Percentiles rank a stretch among this genome's conserved stretches.
phyloP scores from a whole-genome alignment of 352 stramenopile genomes.

The Phytophthora ramorum region DNA sequence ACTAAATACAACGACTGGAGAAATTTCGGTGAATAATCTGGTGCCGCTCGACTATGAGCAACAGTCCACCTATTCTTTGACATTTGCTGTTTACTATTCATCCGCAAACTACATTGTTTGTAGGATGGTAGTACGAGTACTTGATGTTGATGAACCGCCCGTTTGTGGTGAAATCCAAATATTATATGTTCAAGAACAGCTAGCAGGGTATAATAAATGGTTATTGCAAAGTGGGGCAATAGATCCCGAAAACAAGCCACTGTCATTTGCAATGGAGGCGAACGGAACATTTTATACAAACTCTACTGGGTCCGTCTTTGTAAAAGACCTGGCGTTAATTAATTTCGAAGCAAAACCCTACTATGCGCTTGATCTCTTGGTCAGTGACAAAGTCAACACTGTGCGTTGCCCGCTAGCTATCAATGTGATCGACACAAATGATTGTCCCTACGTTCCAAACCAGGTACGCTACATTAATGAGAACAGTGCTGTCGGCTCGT shows the following conservation, averaged over 20 bases:
- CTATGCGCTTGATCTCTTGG: constrained; percentile 14
- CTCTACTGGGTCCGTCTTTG: constrained; percentile 26
- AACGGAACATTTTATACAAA: constrained; percentile 27
- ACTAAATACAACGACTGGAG: constrained; percentile 43
- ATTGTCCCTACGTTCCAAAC: constrained; percentile 47
- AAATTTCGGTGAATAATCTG: constrained; percentile 36
- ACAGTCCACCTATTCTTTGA: constrained; percentile 34
- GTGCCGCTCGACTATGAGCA: constrained; percentile 51
- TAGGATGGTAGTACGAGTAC: constrained; percentile 37
- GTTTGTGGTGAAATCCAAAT: constrained; percentile 35
- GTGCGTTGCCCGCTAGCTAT: constrained; percentile 39
- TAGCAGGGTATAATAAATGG: constrained; percentile 24
- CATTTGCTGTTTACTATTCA: constrained; percentile 47
- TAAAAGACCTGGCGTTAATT: constrained; percentile 15
- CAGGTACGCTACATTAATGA: constrained; percentile 44
- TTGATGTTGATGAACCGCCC: constrained; percentile 62
- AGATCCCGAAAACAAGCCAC: constrained; percentile 23
- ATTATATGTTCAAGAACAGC: constrained; percentile 42
- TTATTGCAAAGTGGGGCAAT: constrained; percentile 19
- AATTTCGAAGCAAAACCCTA: constrained; percentile 30
- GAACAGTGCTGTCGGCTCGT: constrained; percentile 43
- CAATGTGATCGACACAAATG: constrained; percentile 52
- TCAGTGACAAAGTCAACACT: constrained; percentile 33
- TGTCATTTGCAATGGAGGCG: constrained; percentile 18
- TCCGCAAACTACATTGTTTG: constrained; percentile 47